These are phyloP conservation scores for Penicillium occitanis DNA, from an alignment of 2,329 filamentous ascomycete species.

Conservation along the genomic window DNA sequence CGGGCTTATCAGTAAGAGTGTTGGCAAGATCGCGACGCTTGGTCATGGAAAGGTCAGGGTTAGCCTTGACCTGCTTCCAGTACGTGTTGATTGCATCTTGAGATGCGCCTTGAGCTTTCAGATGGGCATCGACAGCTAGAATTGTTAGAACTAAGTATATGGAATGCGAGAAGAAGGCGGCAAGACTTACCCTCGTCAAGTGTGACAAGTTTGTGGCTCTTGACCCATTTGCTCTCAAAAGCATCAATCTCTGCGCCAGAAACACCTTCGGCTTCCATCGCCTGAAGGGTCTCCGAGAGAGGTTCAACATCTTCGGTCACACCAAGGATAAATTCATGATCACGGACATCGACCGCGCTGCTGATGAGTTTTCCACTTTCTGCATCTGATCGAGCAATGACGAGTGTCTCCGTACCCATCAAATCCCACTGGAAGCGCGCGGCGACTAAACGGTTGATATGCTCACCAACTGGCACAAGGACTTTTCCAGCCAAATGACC, in stretches of 20 bases:
- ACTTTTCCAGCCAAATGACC: slow-evolving; percentile 96
- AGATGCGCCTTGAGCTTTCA: slow-evolving; percentile 64
- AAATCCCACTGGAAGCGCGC: slow-evolving; percentile 97
- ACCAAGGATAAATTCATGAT: slow-evolving; percentile 95
- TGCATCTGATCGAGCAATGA: slow-evolving; percentile 93
- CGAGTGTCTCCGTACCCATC: slow-evolving; percentile 92
- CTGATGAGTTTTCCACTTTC: slow-evolving; percentile 90
- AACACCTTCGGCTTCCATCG: slow-evolving; percentile 81
- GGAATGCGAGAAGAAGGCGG: background rate
- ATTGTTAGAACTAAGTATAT: background rate
- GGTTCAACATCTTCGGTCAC: slow-evolving; percentile 76
- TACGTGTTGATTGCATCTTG: slow-evolving; percentile 68
- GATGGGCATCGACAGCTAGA: slow-evolving; percentile 70
- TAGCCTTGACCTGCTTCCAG: slow-evolving; percentile 58
- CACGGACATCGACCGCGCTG: slow-evolving; percentile 86
- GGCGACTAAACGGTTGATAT: slow-evolving; percentile 91
- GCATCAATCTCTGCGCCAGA: slow-evolving; percentile 76
- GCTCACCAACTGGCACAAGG: slow-evolving; percentile 86
- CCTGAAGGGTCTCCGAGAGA: slow-evolving; percentile 82
- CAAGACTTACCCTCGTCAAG: slow-evolving; percentile 70
- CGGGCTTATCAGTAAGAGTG: slow-evolving; percentile 63
- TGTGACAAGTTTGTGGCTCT: slow-evolving; percentile 77
- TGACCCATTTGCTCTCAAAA: slow-evolving; percentile 86
- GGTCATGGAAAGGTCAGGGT: slow-evolving; percentile 74
- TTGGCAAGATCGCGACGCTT: slow-evolving; percentile 72